Base-by-base conservation (phyloP, 192 early-diverging fungal genomes). In the Backusella sp. region DNA sequence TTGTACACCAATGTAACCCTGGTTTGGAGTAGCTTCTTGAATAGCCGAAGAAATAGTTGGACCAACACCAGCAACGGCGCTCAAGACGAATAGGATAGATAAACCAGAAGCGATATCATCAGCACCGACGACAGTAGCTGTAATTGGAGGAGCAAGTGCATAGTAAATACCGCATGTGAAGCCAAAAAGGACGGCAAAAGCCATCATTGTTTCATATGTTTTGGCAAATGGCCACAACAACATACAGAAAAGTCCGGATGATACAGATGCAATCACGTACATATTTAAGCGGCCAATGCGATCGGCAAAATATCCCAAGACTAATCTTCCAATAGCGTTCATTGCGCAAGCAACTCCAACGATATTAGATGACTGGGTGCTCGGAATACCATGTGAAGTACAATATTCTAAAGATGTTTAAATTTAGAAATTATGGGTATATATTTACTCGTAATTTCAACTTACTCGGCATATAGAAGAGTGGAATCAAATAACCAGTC, bases 401-500 rank as follows among this genome's bases (percentile, higher is more conserved):
- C 67, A 76, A 28, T 75, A 82, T 32, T 72, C 80, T 82, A 76
- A 3, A 75, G 37, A 46, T 46, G 21, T 15, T 35, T 2, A 75
- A 30, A 66, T 0, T 14, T 28, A 62, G 26, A 28, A 28, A 62
- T 4, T 62, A 26, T 62, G 56, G 36, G 21, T 4, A 30, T 66
- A 14, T 35, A 41, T 42, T n/a, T 26, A 36, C 4, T 42, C 23
- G 49, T 32, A 21, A 14, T 14, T 11, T 49, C 46, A n/a, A 39
- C 77, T 77, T 76, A 78, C 80, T 73, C 14, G 81, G 78, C 15
- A 87, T 41, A 71, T 70, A 82, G 41, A 76, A 81, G 35, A 83
- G 79, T 1, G 85, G 85, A 41, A 85, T 75, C 56, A 86, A 76
- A 69, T 84, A 87, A 0, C 85, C 86, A 28, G 80, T 76, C 14